phyloP scores from a whole-genome alignment of 2,329 filamentous ascomycete genomes.

The Boeremia lycopersici region DNA sequence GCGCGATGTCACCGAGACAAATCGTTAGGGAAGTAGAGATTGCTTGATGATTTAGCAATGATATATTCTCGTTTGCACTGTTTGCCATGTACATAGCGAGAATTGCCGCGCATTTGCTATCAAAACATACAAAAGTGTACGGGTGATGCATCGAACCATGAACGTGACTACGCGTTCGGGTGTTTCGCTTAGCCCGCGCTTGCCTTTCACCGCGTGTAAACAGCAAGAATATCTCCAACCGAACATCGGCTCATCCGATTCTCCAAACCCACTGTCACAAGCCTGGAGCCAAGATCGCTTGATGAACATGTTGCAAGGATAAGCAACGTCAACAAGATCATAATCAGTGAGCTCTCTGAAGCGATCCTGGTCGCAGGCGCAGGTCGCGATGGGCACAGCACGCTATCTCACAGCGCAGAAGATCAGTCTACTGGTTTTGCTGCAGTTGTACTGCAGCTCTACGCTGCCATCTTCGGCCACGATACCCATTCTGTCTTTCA shows the following conservation, averaged over 20 bases:
- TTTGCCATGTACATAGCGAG: neutral
- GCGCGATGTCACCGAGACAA: conserved; percentile 18
- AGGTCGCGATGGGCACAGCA: conserved; percentile 62
- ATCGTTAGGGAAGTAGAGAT: conserved; percentile 13
- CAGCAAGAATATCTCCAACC: conserved; percentile 7
- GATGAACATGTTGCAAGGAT: neutral
- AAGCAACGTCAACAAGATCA: neutral
- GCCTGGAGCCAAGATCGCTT: neutral
- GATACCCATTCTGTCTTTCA: conserved; percentile 77
- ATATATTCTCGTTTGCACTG: neutral
- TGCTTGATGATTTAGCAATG: neutral
- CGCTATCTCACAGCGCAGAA: conserved; percentile 89
- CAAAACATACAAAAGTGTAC: too few species aligned
- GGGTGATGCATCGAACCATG: neutral
- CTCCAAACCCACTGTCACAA: neutral
- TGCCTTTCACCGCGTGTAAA: conserved; percentile 17
- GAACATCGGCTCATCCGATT: neutral
- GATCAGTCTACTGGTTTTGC: conserved; percentile 78
- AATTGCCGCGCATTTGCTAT: neutral
- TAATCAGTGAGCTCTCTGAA: neutral
- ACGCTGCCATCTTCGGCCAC: conserved; percentile 72
- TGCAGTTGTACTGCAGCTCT: conserved; percentile 79
- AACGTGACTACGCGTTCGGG: conserved; percentile 28
- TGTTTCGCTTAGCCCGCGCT: conserved; percentile 26
- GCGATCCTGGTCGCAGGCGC: neutral